Conservation (phyloP, 2,329 filamentous ascomycete species). For the Albophoma yamanashiensis region DNA sequence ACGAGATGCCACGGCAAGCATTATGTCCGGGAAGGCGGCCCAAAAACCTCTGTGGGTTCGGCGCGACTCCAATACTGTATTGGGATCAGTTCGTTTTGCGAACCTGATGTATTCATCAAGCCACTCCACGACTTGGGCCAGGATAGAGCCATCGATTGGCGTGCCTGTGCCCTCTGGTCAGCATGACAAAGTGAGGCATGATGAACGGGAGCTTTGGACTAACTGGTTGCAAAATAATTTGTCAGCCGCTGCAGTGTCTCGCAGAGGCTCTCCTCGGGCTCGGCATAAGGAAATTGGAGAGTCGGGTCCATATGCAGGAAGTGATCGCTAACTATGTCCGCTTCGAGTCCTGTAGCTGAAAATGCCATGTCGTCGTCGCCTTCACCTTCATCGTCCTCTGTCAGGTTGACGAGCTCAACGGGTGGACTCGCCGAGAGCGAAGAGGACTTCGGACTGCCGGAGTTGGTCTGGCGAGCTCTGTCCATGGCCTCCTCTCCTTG, state of each 20-base stretch:
- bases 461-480: not conserved
- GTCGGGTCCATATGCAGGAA: constrained; percentile 28
- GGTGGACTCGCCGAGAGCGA: constrained; percentile 25
- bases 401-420: constrained; percentile 29
- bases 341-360: constrained; percentile 20
- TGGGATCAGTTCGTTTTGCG: constrained; percentile 20
- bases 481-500: not conserved
- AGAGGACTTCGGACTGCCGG: not conserved
- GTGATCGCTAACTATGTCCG: constrained; percentile 12
- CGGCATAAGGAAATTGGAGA: constrained; percentile 34
- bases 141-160: constrained; percentile 30
- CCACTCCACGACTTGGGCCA: constrained; percentile 37
- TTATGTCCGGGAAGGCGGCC: constrained; percentile 38
- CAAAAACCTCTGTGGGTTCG: constrained; percentile 38
- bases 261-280: constrained; percentile 16
- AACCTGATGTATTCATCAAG: constrained; percentile 36
- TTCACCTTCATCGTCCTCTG: constrained; percentile 16
- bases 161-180: constrained; percentile 25
- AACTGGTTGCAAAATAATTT: constrained; percentile 24
- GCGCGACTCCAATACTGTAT: constrained; percentile 30
- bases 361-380: constrained; percentile 17
- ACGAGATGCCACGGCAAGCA: constrained; percentile 21
- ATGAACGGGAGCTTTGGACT: constrained; percentile 1
- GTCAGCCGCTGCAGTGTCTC: constrained; percentile 24
- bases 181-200: not conserved